A percentile compares a stretch with the other conserved stretches of the same genome.
These are phyloP conservation scores for Tulasnella sp. DNA, from an alignment of 768 basidiomycete genomes.

Conservation along the genomic window DNA sequence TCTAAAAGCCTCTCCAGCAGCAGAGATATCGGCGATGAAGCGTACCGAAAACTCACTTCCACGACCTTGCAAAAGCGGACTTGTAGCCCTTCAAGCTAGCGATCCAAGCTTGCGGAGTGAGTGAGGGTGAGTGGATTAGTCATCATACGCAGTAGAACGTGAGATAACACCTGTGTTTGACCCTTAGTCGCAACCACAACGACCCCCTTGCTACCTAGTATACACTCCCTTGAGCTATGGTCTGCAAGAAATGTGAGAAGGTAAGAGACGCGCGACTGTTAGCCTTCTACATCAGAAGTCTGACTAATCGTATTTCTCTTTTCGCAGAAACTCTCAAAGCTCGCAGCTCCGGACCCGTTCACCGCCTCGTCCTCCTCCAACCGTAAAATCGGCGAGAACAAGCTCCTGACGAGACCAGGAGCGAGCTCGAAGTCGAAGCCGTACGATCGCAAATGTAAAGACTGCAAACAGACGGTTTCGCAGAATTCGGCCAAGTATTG, in stretches of 20 bases:
- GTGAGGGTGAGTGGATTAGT: background rate
- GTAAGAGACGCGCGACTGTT: constrained; percentile 28
- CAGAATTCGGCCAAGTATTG: constrained; percentile 86
- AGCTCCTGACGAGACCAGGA: constrained; percentile 44
- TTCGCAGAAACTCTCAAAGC: constrained; percentile 90
- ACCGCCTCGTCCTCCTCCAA: constrained; percentile 57
- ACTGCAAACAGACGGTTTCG: constrained; percentile 72
- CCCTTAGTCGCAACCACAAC: constrained; percentile 5
- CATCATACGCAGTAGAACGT: background rate
- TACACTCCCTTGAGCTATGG: constrained; percentile 39
- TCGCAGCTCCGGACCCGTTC: constrained; percentile 85
- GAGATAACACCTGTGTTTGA: background rate
- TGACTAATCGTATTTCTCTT: background rate
- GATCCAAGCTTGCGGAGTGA: background rate
- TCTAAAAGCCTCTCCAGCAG: too few species aligned
- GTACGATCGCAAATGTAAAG: constrained; percentile 78
- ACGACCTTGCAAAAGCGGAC: background rate
- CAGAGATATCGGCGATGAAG: too few species aligned
- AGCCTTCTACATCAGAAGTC: background rate
- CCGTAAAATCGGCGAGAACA: constrained; percentile 77
- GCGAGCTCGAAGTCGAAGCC: constrained; percentile 74
- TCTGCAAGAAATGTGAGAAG: constrained; percentile 78
- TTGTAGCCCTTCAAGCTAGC: background rate
- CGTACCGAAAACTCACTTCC: background rate
- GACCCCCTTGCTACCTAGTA: background rate